These are phyloP conservation scores for Physcomitrium patens DNA, from an alignment of 225 moss, liverwort and hornwort genomes.

Conservation along the genomic window DNA sequence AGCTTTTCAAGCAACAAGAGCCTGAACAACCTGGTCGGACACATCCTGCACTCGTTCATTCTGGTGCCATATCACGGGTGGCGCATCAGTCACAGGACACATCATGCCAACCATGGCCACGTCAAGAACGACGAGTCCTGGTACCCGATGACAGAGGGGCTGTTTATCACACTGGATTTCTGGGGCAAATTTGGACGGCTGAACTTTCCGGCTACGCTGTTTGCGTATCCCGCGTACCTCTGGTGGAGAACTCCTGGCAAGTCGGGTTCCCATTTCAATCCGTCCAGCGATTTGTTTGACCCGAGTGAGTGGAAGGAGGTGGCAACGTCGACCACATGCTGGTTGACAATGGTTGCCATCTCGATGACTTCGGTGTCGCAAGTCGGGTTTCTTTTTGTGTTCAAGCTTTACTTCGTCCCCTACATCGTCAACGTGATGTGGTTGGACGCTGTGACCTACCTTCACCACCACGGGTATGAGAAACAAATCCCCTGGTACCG, in stretches of 20 bases:
- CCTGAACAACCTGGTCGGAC: slow-evolving; percentile 59
- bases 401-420: slow-evolving; percentile 63
- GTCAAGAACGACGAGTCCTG: slow-evolving; percentile 80
- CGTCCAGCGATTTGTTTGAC: slow-evolving; percentile 55
- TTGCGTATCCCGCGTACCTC: slow-evolving; percentile 66
- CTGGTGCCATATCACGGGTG: slow-evolving; percentile 73
- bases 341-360: slow-evolving; percentile 42
- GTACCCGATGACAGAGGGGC: slow-evolving; percentile 61
- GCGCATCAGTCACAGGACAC: slow-evolving; percentile 76
- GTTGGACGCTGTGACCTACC: slow-evolving; percentile 68
- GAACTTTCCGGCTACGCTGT: slow-evolving; percentile 45
- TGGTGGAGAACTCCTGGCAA: slow-evolving; percentile 62
- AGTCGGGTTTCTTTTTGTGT: slow-evolving; percentile 36
- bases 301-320: slow-evolving; percentile 61
- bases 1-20: slow-evolving; percentile 55
- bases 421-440: slow-evolving; percentile 62
- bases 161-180: slow-evolving; percentile 41
- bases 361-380: slow-evolving; percentile 12
- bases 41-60: slow-evolving; percentile 60
- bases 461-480: slow-evolving; percentile 78
- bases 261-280: slow-evolving; percentile 58
- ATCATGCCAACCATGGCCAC: slow-evolving; percentile 75
- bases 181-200: slow-evolving; percentile 38
- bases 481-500: slow-evolving; percentile 79
- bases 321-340: slow-evolving; percentile 53